A percentile compares a stretch with the other conserved stretches of the same genome.
These are phyloP conservation scores for Actinidia arguta DNA, from an alignment of 179 eudicot genomes.

Conservation along the genomic window DNA sequence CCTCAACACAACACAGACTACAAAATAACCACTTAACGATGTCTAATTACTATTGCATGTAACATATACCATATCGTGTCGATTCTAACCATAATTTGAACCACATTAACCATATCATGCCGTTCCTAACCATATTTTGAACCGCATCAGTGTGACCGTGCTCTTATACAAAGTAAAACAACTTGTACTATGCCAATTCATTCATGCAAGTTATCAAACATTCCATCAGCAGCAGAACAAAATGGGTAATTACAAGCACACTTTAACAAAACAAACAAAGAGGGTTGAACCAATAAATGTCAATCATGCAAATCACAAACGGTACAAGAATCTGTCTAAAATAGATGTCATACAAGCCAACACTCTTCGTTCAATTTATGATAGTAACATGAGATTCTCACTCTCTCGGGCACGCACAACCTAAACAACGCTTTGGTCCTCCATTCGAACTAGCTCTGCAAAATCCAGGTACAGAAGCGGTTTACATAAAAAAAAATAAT, in stretches of 20 bases:
- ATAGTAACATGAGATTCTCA: background rate
- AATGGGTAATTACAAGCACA: background rate
- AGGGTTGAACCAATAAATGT: background rate
- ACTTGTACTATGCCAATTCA: too few species aligned
- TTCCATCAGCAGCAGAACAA: background rate
- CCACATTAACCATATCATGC: too few species aligned
- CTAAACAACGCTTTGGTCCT: background rate
- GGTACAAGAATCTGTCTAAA: background rate
- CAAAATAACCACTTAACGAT: too few species aligned
- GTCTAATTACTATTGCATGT: too few species aligned
- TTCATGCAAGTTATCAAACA: too few species aligned
- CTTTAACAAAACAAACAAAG: background rate
- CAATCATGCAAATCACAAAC: background rate
- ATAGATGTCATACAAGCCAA: constrained; percentile 2
- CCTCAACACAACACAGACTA: too few species aligned
- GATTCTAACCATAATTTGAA: too few species aligned
- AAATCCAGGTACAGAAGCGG: background rate
- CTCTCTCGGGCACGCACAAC: background rate
- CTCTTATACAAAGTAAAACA: too few species aligned
- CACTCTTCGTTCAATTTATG: background rate
- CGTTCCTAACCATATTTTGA: too few species aligned
- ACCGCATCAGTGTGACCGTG: too few species aligned
- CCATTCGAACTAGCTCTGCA: constrained; percentile 21
- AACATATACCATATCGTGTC: too few species aligned
- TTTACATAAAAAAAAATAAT: background rate